Percentiles rank a stretch among this genome's conserved stretches.
These are phyloP conservation scores for Echeveria elegans DNA, from an alignment of 164 flowering plant genomes.

Conservation along the genomic window DNA sequence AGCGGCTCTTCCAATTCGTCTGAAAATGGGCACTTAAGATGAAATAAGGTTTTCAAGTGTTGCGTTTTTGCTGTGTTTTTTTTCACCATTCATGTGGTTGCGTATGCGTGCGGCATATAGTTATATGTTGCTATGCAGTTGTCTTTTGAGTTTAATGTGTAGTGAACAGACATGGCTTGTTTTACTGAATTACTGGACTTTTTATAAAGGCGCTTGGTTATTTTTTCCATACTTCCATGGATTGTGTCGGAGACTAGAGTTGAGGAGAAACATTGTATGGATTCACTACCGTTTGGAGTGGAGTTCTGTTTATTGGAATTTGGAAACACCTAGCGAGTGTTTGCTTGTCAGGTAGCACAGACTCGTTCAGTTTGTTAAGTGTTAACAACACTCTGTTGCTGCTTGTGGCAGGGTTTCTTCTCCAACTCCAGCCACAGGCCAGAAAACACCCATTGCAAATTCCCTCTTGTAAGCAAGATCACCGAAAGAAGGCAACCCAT, in stretches of 20 bases:
- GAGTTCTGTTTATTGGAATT: not conserved
- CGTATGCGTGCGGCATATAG: not conserved
- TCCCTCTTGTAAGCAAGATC: conserved; percentile 42
- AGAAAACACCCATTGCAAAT: conserved; percentile 60
- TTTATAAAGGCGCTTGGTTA: not conserved
- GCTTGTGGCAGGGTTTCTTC: not conserved
- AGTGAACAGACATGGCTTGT: too few species aligned
- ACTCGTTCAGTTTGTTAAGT: not conserved
- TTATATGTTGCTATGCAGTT: not conserved
- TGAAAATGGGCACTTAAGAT: not conserved
- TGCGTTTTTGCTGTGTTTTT: not conserved
- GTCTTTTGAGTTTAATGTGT: not conserved
- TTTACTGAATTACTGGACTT: not conserved
- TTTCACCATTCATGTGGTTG: not conserved
- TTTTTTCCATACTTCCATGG: too few species aligned
- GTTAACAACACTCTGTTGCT: not conserved
- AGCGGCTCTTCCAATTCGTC: not conserved
- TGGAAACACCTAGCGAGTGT: not conserved
- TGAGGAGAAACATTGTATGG: too few species aligned
- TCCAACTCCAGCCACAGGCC: conserved; percentile 36
- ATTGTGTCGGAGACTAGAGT: too few species aligned
- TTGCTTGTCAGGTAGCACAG: too few species aligned
- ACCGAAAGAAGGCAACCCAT: conserved; percentile 32
- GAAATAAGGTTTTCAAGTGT: not conserved
- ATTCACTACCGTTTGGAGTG: too few species aligned